These are phyloP conservation scores for Venturiaceae sp. DNA, from an alignment of 2,329 filamentous ascomycete genomes.

Conservation along the genomic window DNA sequence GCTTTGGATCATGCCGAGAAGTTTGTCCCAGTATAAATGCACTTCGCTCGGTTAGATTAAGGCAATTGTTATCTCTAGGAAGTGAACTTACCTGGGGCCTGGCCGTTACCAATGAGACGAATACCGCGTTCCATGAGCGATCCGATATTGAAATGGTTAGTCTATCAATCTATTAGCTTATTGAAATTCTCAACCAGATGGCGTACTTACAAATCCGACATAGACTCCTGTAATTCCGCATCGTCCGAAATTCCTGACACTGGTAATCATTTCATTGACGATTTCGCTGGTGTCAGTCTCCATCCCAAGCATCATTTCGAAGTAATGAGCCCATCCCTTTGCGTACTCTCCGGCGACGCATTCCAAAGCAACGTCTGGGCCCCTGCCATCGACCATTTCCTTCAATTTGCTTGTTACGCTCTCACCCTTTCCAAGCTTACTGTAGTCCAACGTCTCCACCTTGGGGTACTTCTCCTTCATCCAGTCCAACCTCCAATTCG, in stretches of 20 bases:
- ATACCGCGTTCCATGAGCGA: slow-evolving; percentile 81
- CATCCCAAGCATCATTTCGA: slow-evolving; percentile 51
- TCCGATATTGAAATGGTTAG: slow-evolving; percentile 76
- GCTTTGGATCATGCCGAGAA: slow-evolving; percentile 58
- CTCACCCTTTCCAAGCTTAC: slow-evolving; percentile 48
- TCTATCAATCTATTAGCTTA: slow-evolving; percentile 30
- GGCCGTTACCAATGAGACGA: slow-evolving; percentile 60
- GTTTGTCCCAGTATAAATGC: slow-evolving; percentile 72
- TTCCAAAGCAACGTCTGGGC: slow-evolving; percentile 67
- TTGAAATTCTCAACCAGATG: slow-evolving; percentile 10
- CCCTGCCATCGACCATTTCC: slow-evolving; percentile 57
- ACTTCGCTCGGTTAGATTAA: too few relatives aligned
- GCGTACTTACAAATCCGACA: slow-evolving; percentile 42
- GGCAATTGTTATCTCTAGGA: too few relatives aligned
- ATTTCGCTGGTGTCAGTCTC: slow-evolving; percentile 83
- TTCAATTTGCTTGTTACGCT: slow-evolving; percentile 65
- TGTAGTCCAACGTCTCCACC: slow-evolving; percentile 61
- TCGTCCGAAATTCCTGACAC: slow-evolving; percentile 62
- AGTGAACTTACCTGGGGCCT: slow-evolving; percentile 72
- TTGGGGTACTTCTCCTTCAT: slow-evolving; percentile 55
- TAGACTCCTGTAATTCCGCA: slow-evolving; percentile 69
- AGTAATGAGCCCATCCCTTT: slow-evolving; percentile 51
- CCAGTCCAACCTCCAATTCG: slow-evolving; percentile 60
- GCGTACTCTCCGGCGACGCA: slow-evolving; percentile 54
- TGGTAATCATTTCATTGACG: slow-evolving; percentile 68